Base-by-base conservation (phyloP, 2,329 filamentous ascomycete genomes). In the Aciculosporium take region DNA sequence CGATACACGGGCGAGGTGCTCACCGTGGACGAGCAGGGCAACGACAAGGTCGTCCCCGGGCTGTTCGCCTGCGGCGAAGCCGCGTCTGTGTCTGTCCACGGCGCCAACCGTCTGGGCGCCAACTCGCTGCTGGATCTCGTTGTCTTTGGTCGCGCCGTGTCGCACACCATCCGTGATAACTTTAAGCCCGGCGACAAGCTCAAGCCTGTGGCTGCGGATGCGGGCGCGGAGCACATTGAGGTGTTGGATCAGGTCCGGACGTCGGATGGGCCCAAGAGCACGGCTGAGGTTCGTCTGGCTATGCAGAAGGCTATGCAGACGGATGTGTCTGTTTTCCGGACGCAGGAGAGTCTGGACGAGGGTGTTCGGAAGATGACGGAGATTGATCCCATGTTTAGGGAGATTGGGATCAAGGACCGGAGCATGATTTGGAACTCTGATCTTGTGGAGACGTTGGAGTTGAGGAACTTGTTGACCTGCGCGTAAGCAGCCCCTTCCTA, bases 381-480 rank as follows among this genome's bases (percentile, higher is more conserved):
- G 52, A 85, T 96, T 53, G 89, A 96, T 62, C 65, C 74, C 54
- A 74, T 71, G 56, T 96, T 83, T 68, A 66, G 72, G 54, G 72
- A 95, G 58, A 81, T 96, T 53, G 85, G 86, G 57, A 95, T 85
- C 69, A 94, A 94, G 77, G 89, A 96, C 66, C 84, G 91, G 65
- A 93, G 85, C 74, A 95, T 96, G 89, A 96, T 96, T 71, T 96
- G 89, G 89, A 96, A 96, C 79, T 87, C 84, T 20, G 89, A 96
- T 59, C 77, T 96, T 30, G 86, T 94, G 47, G 89, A 96, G 74
- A 94, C 89, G 7, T 78, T 98, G 43, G 91, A 98, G 68, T 72
- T 96, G 58, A 77, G 88, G 58, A 98, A 98, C 66, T 66, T 98
- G 57, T 70, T 98, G 60, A 96, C 91, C 57, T 96, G 91, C 79